phyloP scores from a whole-genome alignment of 2,329 filamentous ascomycete genomes.

The Botrytis aclada region DNA sequence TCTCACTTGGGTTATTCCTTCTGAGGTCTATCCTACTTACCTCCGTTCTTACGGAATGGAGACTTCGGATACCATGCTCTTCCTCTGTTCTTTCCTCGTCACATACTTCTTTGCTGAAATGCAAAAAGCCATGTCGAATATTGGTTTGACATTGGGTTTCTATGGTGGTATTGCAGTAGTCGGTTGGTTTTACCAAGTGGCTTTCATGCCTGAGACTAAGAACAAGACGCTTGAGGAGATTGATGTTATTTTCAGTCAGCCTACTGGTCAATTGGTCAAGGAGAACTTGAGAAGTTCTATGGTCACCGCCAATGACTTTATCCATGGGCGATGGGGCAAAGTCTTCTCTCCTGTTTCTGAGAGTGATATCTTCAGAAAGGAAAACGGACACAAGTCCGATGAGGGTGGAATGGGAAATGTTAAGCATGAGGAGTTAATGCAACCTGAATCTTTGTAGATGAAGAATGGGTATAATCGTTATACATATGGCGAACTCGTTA shows the following conservation, averaged over 20 bases:
- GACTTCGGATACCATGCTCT: conserved; percentile 63
- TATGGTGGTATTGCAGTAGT: conserved; percentile 70
- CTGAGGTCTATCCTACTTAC: conserved; percentile 71
- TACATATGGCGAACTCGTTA: background rate
- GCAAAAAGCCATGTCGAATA: conserved; percentile 64
- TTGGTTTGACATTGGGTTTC: conserved; percentile 66
- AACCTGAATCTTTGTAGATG: conserved; percentile 8
- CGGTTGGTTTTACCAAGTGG: conserved; percentile 68
- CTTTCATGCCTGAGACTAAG: conserved; percentile 77
- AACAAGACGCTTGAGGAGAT: conserved; percentile 66
- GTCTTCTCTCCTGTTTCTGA: conserved; percentile 34
- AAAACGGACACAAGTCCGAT: conserved; percentile 28
- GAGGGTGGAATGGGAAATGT: conserved; percentile 23
- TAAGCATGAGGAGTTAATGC: conserved; percentile 27
- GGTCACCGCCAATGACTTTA: conserved; percentile 33
- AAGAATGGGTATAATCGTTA: background rate
- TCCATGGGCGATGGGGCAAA: conserved; percentile 32
- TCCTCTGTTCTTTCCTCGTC: conserved; percentile 69
- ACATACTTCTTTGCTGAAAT: conserved; percentile 74
- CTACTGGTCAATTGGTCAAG: conserved; percentile 59
- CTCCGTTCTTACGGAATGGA: conserved; percentile 73
- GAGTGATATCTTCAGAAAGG: conserved; percentile 33
- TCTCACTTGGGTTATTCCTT: conserved; percentile 63
- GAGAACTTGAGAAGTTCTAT: conserved; percentile 49
- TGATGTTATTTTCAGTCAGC: conserved; percentile 62